phyloP scores from a whole-genome alignment of 768 basidiomycete genomes.

The Xerocomellus chrysenteron region DNA sequence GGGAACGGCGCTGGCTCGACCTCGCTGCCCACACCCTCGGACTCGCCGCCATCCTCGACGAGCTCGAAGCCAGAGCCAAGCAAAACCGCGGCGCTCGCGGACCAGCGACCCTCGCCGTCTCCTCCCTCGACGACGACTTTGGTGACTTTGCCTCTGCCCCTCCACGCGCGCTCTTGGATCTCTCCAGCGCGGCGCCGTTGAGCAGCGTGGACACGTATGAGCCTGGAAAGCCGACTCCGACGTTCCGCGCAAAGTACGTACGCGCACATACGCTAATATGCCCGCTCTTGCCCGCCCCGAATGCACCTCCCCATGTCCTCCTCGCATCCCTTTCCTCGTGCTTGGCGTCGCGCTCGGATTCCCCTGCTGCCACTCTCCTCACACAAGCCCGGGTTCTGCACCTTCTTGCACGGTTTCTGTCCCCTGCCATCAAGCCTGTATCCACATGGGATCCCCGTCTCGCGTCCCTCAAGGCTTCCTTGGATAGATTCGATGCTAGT shows the following conservation, averaged over 20 bases:
- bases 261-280: conserved; percentile 65
- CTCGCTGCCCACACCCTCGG: conserved; percentile 50
- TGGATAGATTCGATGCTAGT: conserved; percentile 85
- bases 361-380: conserved; percentile 40
- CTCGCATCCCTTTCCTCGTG: conserved; percentile 49
- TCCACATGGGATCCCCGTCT: conserved; percentile 61
- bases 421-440: conserved; percentile 66
- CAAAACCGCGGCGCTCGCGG: conserved; percentile 38
- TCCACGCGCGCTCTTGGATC: conserved; percentile 19
- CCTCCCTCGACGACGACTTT: conserved; percentile 65
- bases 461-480: conserved; percentile 67
- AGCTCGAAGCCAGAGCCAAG: conserved; percentile 47
- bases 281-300: conserved; percentile 55
- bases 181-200: conserved; percentile 10
- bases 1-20: conserved; percentile 71
- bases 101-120: conserved; percentile 60
- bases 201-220: conserved; percentile 16
- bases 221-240: conserved; percentile 25
- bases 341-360: conserved; percentile 40
- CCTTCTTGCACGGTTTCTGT: conserved; percentile 75
- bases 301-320: conserved; percentile 64
- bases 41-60: conserved; percentile 52
- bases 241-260: conserved; percentile 58
- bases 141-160: conserved; percentile 72
- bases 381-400: conserved; percentile 68